Evolutionary conservation across 148 eudicot species (phyloP), one percentile per base, ranked within the genome.

Genomic region (Cornus controversa): DNA sequence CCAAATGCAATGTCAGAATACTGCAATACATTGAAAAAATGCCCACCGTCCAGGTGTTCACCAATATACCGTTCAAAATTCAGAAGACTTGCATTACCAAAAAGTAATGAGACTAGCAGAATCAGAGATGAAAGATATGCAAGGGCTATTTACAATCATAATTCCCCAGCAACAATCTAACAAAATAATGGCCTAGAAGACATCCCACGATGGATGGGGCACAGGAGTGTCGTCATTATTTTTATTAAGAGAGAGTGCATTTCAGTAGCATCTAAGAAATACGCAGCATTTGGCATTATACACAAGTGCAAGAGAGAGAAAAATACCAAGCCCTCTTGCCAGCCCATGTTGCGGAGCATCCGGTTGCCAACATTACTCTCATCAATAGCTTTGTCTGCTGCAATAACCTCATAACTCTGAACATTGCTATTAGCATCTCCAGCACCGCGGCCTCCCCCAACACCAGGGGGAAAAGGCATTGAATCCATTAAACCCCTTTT

Each of bases 301-400:
- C 50, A 58, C 8, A 45, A 83, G 72, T 69, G 75, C 18, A 82
- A 81, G 82, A 31, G 84, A 71, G 77, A 25, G 82, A 85, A 85
- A 71, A 79, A 81, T 96, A 93, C 99, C 99, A 84, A 96, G 91
- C 99, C 99, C 83, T 96, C 99, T 40, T 94, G 94, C 99, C 99
- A 96, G 78, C 99, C 99, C 99, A 96, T 96, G 89, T 79, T 96
- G 84, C 98, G 96, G 36, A 96, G 99, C 97, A 96, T 96, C 82
- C 93, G 89, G 79, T 96, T 96, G 80, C 99, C 99, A 74, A 96
- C 97, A 86, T 96, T 96, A 85, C 78, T 93, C 87, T 96, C 99
- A 78, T 96, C 99, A 79, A 96, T 89, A 34, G 97, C 98, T 84
- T 84, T 90, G 66, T 96, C 98, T 23, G 93, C 80, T 29, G 99